Percentiles rank a stretch among this genome's conserved stretches.
phyloP scores from a whole-genome alignment of 2,329 filamentous ascomycete species.

The Stylonectria norvegica region DNA sequence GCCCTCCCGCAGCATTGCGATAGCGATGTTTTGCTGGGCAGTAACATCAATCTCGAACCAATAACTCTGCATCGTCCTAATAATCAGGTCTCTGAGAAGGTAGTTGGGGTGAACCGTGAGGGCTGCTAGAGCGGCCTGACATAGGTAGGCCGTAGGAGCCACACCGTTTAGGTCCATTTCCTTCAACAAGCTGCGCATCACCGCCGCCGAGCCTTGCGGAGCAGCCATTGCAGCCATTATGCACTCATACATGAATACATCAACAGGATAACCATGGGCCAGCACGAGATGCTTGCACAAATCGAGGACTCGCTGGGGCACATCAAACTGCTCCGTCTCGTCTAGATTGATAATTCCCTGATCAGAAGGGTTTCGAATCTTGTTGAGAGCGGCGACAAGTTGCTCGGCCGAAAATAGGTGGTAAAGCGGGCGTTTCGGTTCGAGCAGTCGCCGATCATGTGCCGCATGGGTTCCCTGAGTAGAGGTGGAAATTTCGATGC shows the following conservation, averaged over 20 bases:
- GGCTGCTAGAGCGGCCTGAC: conserved; percentile 68
- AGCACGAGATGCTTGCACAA: conserved; percentile 59
- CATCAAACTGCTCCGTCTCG: too few species aligned
- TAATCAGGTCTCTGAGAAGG: conserved; percentile 64
- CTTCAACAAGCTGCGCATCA: conserved; percentile 60
- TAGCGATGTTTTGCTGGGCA: conserved; percentile 63
- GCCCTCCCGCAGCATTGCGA: conserved; percentile 75
- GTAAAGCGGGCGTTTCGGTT: too few species aligned
- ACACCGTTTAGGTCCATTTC: conserved; percentile 67
- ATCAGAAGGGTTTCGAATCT: conserved; percentile 22
- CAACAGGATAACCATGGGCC: conserved; percentile 52
- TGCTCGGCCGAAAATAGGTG: conserved; percentile 15
- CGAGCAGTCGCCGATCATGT: conserved; percentile 4
- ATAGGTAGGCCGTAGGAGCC: conserved; percentile 61
- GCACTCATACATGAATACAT: conserved; percentile 65
- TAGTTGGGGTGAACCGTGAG: conserved; percentile 86
- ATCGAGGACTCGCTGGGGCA: conserved; percentile 30
- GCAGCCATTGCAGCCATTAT: conserved; percentile 70
- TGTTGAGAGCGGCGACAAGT: conserved; percentile 27
- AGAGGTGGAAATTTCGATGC: too few species aligned
- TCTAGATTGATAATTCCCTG: conserved; percentile 14
- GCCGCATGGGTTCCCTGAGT: too few species aligned
- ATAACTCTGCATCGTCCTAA: conserved; percentile 68
- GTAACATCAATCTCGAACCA: conserved; percentile 56
- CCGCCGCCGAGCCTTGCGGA: conserved; percentile 62